Base-by-base conservation (phyloP, 1,284 basidiomycete species). In the Phenoliferia sp. region DNA sequence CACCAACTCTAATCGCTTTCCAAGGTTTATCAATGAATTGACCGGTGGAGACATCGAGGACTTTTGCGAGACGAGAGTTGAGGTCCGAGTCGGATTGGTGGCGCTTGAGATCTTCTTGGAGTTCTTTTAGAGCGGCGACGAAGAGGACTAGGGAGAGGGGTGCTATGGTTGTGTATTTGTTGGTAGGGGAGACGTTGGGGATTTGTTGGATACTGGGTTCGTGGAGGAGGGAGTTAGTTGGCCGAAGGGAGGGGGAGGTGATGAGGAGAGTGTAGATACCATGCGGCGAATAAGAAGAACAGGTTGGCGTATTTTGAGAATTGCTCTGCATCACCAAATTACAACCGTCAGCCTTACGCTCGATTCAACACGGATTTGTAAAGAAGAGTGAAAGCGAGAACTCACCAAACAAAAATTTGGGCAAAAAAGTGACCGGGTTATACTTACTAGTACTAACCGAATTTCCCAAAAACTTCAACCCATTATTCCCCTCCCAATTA, bases 231-330 rank as follows among this genome's bases (percentile, higher is more conserved):
- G 39, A 44, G 39, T 54, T 54, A 9, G 7, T 10, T 9, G 9
- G 12, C 15, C 50, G 50, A 28, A n/a, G 50, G 9, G 50, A 19
- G 22, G 15, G 10, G 9, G 10, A 9, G 22, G 50, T 9, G 15
- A 54, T 10, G 50, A n/a, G 50, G 22, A 15, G 50, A 28, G n/a
- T n/a, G n/a, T n/a, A 26, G 22, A 19, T 9, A 54, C 50, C 87
- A 90, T 32, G 94, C 94, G 44, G 95, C 99, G 83, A 99, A 99
- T 69, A 99, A 83, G 85, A 99, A 99, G 84, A 99, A 99, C 69
- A 99, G 70, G 79, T 99, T 99, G 75, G 96, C 96, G 78, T 97
- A 98, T 85, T 96, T 95, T 71, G 90, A 93, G 84, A 97, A 96
- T 87, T 97, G 94, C 79, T 97, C 94, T 89, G 82, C 70, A 64